Evolutionary conservation across 441 rosid species (phyloP).

Genomic region (Brassica hybrid): DNA sequence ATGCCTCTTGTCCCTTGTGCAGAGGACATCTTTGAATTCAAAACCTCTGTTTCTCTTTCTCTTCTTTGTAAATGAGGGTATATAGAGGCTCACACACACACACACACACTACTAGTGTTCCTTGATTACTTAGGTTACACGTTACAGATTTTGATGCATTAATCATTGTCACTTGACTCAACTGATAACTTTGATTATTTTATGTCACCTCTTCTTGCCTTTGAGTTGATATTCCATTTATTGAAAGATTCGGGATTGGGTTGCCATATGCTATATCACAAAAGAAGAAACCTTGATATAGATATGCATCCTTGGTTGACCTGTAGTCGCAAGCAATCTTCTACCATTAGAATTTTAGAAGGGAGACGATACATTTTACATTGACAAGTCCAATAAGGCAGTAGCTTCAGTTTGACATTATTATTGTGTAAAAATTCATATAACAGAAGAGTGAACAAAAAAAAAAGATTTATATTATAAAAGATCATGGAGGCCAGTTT

Average conservation of each 20-base stretch:
- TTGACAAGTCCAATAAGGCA: conserved; percentile 13
- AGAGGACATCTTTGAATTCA: conserved; percentile 73
- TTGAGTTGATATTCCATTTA: conserved; percentile 12
- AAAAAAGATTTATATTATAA: conserved; percentile 3
- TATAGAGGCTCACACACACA: conserved; percentile 26
- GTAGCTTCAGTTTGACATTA: conserved; percentile 24
- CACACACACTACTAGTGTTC: conserved; percentile 27
- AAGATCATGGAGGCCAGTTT: conserved; percentile 89
- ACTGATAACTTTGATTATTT: conserved; percentile 20
- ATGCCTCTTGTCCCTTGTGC: conserved; percentile 94
- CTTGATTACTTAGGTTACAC: conserved; percentile 30
- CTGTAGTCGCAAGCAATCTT: conserved; percentile 13
- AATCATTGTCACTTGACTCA: conserved; percentile 30
- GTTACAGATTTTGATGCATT: conserved; percentile 24
- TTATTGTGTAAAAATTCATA: conserved; percentile 5
- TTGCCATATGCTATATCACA: neutral
- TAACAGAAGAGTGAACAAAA: neutral
- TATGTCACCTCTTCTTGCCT: conserved; percentile 12
- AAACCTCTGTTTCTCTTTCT: too few relatives aligned
- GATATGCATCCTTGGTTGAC: too few relatives aligned
- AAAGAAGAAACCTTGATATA: neutral
- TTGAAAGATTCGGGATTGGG: too few relatives aligned
- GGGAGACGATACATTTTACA: conserved; percentile 8
- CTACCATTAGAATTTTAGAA: neutral
- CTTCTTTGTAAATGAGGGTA: conserved; percentile 32